Percentiles rank a stretch among this genome's conserved stretches.
These are phyloP conservation scores for Acanthamoeba lugdunensis DNA, from an alignment of 208 protist genomes.

Conservation along the genomic window DNA sequence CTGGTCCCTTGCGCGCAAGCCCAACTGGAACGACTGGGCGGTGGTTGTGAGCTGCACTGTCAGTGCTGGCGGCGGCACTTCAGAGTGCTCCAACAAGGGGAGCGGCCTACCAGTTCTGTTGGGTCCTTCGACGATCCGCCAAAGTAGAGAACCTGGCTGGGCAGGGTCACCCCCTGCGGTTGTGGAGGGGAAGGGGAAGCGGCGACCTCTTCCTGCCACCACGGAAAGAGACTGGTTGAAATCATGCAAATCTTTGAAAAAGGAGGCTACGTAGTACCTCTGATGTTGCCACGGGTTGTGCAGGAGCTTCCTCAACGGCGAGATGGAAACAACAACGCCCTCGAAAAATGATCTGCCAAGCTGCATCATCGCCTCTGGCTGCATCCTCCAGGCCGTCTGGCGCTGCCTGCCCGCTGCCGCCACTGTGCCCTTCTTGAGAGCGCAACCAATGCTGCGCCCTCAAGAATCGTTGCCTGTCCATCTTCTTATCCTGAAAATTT, in stretches of 20 bases:
- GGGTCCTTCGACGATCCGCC: not conserved
- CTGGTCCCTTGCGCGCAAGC: not conserved
- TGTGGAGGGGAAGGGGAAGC: not conserved
- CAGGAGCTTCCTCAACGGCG: not conserved
- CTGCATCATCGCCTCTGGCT: not conserved
- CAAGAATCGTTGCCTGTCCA: not conserved
- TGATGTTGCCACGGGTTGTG: not conserved
- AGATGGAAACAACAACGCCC: conserved; percentile 1
- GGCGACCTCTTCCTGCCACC: not conserved
- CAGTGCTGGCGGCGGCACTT: not conserved
- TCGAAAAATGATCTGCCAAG: not conserved
- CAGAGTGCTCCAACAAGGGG: not conserved
- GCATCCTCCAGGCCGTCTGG: not conserved
- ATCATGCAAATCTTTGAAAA: not conserved
- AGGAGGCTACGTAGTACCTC: not conserved
- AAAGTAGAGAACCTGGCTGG: not conserved
- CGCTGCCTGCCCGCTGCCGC: too few species aligned
- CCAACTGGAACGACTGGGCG: not conserved
- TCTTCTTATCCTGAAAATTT: not conserved
- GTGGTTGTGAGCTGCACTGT: not conserved
- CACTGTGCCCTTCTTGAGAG: too few species aligned
- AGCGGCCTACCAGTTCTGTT: not conserved
- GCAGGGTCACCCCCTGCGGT: not conserved
- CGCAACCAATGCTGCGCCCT: not conserved
- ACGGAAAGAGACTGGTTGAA: not conserved